These are phyloP conservation scores for Clavispora fructus DNA, from an alignment of 805 yeast species.

Conservation along the genomic window DNA sequence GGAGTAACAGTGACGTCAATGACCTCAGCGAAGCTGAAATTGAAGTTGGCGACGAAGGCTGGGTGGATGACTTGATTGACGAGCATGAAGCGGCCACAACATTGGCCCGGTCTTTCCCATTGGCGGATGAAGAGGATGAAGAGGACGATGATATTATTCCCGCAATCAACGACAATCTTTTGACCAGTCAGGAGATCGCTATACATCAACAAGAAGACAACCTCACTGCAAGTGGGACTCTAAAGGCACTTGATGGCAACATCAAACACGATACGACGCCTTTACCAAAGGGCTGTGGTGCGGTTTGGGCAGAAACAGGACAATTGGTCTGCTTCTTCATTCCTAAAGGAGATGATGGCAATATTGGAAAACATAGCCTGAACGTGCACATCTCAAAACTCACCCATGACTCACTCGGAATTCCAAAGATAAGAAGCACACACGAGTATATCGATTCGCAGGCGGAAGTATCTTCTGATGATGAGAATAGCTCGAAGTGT, in stretches of 20 bases:
- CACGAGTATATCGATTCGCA: constrained; percentile 1
- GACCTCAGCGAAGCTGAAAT: constrained; percentile 21
- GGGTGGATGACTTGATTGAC: constrained; percentile 38
- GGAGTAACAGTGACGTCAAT: constrained; percentile 10
- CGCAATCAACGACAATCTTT: constrained; percentile 29
- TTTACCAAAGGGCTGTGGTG: constrained; percentile 90
- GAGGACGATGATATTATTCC: constrained; percentile 31
- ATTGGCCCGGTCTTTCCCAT: constrained; percentile 16
- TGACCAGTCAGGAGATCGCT: constrained; percentile 3
- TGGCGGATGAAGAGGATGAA: constrained; percentile 23
- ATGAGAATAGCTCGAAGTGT: constrained; percentile 9
- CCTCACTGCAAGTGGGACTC: neutral
- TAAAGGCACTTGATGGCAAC: neutral
- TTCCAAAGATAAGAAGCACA: constrained; percentile 13
- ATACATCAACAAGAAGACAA: neutral
- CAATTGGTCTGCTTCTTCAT: constrained; percentile 78
- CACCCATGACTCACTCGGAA: constrained; percentile 48
- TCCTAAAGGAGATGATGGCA: constrained; percentile 36
- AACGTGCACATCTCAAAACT: constrained; percentile 42
- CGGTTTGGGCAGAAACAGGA: constrained; percentile 78
- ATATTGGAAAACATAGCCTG: constrained; percentile 37
- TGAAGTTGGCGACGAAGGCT: constrained; percentile 38
- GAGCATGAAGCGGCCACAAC: constrained; percentile 27
- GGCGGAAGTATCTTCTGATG: neutral
- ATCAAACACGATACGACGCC: constrained; percentile 66